Evolutionary conservation across 768 basidiomycete species (phyloP), one percentile per base, ranked within the genome.

Genomic region (Coprinopsis sp.): DNA sequence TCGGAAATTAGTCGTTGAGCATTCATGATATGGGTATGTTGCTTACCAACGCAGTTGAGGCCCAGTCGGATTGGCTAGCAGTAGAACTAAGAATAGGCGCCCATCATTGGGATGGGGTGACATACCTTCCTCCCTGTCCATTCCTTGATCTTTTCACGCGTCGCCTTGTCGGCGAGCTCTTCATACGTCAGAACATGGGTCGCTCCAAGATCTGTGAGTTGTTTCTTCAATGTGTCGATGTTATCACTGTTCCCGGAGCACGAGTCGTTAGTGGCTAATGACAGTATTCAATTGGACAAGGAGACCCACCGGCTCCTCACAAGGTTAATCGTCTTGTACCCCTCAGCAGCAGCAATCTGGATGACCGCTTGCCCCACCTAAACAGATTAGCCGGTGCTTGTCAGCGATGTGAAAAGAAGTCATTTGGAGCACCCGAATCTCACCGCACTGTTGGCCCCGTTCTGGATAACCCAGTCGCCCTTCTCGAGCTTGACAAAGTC

Each of bases 281-380:
- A 7, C 21, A 25, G 5, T 18, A 12, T 7, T 22, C 27, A 13
- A 43, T 11, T 44, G 6, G 4, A 22, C 10, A 25, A 22, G 12
- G 30, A 33, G 27, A 23, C 72, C 30, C 43, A 84, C 87, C 89
- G 71, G 50, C 79, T 69, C 14, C 91, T 79, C 21, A 94, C 78
- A 51, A 93, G 74, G 58, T 93, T 93, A 56, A 93, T 77, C 1
- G 89, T 92, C 31, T 82, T 83, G 33, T 89, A 47, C 5, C 85
- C 84, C 39, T 70, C 73, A 13, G 76, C 70, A 24, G 77, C 80
- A n/a, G 89, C 88, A 30, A 94, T 83, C 54, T 92, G 90, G 39
- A 92, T 88, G 19, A 91, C 86, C 0, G 82, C 81, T 69, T 92
- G 87, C 11, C 91, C 91, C 12, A 87, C 84, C 84, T 86, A 46